Percentiles rank a stretch among this genome's conserved stretches.
phyloP scores from a whole-genome alignment of 176 grass and related monocot species.

The Raddia distichophylla region DNA sequence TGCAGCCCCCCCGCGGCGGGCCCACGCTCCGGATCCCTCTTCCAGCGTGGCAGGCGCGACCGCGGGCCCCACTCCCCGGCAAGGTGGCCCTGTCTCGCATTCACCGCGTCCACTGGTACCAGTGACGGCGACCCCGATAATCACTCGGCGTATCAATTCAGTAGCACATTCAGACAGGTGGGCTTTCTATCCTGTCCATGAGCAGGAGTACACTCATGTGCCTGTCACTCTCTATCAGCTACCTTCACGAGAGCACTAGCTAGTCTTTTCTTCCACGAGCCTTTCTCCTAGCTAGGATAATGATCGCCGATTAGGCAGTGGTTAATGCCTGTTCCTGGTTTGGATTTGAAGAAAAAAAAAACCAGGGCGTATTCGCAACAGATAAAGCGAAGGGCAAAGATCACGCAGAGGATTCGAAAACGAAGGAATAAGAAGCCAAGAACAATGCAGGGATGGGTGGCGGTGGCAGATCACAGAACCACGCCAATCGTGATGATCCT shows the following conservation, averaged over 20 bases:
- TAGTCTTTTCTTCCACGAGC: neutral
- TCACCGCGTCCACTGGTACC: neutral
- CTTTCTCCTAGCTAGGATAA: neutral
- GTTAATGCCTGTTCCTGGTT: too few relatives aligned
- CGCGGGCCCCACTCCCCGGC: neutral
- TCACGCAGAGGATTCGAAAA: neutral
- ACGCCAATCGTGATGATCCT: neutral
- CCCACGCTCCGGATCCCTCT: neutral
- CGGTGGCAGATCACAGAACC: neutral
- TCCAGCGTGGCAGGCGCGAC: neutral
- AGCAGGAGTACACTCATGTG: neutral
- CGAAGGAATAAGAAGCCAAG: neutral
- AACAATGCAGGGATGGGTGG: neutral
- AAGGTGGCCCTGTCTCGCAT: neutral
- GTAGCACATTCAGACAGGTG: too few relatives aligned
- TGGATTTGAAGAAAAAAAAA: neutral
- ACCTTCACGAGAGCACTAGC: neutral
- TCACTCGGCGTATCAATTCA: constrained; percentile 1
- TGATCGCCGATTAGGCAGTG: neutral
- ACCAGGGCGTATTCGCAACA: too few relatives aligned
- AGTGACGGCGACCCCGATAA: constrained; percentile 29
- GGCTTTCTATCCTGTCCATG: neutral
- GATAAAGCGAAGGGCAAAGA: too few relatives aligned
- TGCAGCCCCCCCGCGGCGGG: neutral
- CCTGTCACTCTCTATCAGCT: neutral